A percentile compares a stretch with the other conserved stretches of the same genome.
These are phyloP conservation scores for Syzygium oleosum DNA, from an alignment of 345 rosid species.

Conservation along the genomic window DNA sequence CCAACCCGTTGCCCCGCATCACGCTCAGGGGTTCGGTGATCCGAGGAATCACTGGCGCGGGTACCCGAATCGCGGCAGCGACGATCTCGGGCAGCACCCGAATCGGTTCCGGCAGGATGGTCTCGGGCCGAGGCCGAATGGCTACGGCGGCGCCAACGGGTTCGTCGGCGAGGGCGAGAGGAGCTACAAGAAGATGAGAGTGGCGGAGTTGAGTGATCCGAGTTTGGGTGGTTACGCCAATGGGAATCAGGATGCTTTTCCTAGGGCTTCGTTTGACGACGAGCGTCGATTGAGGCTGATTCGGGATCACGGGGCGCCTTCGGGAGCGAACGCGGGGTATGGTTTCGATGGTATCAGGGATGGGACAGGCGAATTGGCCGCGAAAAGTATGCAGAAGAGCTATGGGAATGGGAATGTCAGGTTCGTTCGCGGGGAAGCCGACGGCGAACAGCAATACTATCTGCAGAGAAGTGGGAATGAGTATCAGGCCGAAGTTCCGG, in stretches of 20 bases:
- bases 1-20: neutral
- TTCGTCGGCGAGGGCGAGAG: slow-evolving; percentile 31
- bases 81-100: neutral
- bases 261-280: slow-evolving; percentile 23
- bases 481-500: neutral
- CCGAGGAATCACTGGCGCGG: slow-evolving; percentile 28
- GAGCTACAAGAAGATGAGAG: slow-evolving; percentile 46
- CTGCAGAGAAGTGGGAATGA: neutral
- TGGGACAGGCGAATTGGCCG: neutral
- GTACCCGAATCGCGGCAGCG: slow-evolving; percentile 14
- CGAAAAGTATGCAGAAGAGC: slow-evolving; percentile 12
- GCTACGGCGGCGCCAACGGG: slow-evolving; percentile 15
- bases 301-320: slow-evolving; percentile 63
- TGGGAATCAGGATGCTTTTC: neutral
- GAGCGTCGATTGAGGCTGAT: slow-evolving; percentile 84
- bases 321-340: neutral
- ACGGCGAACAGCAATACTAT: neutral
- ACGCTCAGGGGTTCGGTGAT: slow-evolving; percentile 15
- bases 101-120: slow-evolving; percentile 3
- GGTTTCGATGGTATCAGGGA: neutral
- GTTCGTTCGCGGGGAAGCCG: neutral
- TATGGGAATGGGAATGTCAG: neutral
- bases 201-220: slow-evolving; percentile 1
- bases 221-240: neutral
- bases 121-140: slow-evolving; percentile 3